Conservation (phyloP, 2,329 filamentous ascomycete genomes). For the Fusarium temperatum region DNA sequence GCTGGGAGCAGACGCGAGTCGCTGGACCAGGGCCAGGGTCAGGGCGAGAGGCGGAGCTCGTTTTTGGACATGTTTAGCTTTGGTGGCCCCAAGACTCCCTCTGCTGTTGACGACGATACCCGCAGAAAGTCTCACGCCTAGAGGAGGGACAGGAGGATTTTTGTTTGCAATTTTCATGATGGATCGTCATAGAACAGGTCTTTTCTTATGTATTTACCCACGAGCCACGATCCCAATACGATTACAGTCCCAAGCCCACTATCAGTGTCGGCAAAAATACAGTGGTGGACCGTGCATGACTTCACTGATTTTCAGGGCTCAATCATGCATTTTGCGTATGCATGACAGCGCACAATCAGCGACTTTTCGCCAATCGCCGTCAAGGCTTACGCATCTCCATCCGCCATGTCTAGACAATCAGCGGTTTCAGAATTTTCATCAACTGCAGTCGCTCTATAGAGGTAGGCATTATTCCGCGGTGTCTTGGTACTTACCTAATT, state of each 20-base stretch:
- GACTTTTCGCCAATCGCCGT: background rate
- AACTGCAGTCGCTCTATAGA: background rate
- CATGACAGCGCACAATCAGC: background rate
- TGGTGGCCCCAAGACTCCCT: conserved; percentile 15
- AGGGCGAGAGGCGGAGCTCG: conserved; percentile 19
- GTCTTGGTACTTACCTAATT: background rate
- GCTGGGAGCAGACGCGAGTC: conserved; percentile 15
- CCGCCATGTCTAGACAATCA: background rate
- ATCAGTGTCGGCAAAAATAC: background rate
- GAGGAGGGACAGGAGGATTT: background rate
- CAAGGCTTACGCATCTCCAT: background rate
- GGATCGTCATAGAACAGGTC: background rate
- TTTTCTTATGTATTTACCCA: background rate
- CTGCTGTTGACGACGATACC: conserved; percentile 4
- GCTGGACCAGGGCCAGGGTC: background rate
- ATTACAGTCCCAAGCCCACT: background rate
- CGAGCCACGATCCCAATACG: background rate
- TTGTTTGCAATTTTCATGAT: background rate
- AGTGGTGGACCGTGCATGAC: background rate
- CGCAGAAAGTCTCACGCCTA: conserved; percentile 29
- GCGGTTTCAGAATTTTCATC: background rate
- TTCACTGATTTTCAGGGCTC: background rate
- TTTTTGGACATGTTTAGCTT: conserved; percentile 30
- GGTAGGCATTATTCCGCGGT: no score
- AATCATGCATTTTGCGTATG: background rate